Evolutionary conservation across 1,139 yeast species (phyloP).

Genomic region (Diutina neorugosa): DNA sequence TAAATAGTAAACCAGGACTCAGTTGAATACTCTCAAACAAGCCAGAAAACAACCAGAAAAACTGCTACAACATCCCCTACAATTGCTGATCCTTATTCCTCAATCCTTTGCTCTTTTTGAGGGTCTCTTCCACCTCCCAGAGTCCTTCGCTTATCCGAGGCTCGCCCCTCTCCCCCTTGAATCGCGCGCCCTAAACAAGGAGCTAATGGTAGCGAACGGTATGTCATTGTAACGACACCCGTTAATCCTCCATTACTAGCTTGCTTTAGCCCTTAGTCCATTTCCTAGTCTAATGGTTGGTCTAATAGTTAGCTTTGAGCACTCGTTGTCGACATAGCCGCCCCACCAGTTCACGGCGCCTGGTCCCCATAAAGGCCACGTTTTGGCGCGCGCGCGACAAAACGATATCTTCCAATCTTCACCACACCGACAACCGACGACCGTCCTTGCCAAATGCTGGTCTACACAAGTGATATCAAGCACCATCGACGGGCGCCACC

Average conservation of each 20-base stretch:
- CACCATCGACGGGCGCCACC: constrained; percentile 37
- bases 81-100: too few relatives aligned
- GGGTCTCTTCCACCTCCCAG: background rate
- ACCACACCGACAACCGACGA: background rate
- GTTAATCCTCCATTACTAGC: too few relatives aligned
- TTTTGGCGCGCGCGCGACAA: background rate
- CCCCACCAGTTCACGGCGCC: background rate
- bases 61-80: too few relatives aligned
- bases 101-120: background rate
- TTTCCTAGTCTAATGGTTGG: too few relatives aligned
- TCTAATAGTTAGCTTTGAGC: background rate
- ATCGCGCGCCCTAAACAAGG: background rate
- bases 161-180: background rate
- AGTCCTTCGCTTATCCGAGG: background rate
- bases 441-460: background rate
- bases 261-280: too few relatives aligned
- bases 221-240: too few relatives aligned
- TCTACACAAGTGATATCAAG: constrained; percentile 33
- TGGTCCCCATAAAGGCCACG: background rate
- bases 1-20: too few relatives aligned
- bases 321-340: background rate
- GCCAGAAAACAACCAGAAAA: too few relatives aligned
- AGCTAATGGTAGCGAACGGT: too few relatives aligned
- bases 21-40: too few relatives aligned
- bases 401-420: background rate